Percentiles rank a stretch among this genome's conserved stretches.
phyloP scores from a whole-genome alignment of 805 yeast species.

The Suhomyces kilbournensis region DNA sequence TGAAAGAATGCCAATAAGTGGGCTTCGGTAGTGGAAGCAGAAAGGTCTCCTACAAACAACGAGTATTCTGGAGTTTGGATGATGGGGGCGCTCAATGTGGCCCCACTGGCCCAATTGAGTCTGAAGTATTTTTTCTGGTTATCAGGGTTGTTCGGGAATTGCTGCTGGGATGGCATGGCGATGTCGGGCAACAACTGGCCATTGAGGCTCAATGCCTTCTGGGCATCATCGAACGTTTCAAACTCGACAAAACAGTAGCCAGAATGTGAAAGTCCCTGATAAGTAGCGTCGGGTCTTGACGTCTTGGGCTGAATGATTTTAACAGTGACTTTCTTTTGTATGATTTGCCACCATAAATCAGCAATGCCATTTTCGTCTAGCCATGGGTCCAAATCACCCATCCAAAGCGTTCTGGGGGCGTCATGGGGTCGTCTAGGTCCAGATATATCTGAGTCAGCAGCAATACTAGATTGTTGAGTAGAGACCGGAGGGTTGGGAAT shows the following conservation, averaged over 20 bases:
- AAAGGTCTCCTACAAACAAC: slow-evolving; percentile 77
- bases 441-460: slow-evolving; percentile 19
- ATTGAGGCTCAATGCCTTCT: slow-evolving; percentile 62
- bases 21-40: slow-evolving; percentile 78
- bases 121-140: slow-evolving; percentile 61
- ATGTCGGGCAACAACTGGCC: slow-evolving; percentile 63
- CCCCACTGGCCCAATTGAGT: slow-evolving; percentile 83
- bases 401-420: slow-evolving; percentile 78
- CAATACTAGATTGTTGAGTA: slow-evolving; percentile 34
- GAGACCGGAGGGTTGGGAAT: slow-evolving; percentile 43
- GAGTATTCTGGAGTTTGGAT: slow-evolving; percentile 75
- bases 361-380: slow-evolving; percentile 59
- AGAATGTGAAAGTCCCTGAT: slow-evolving; percentile 30
- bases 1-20: slow-evolving; percentile 72
- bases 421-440: slow-evolving; percentile 13
- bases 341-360: slow-evolving; percentile 56
- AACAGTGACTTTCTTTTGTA: slow-evolving; percentile 57
- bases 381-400: slow-evolving; percentile 85
- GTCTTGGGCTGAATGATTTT: slow-evolving; percentile 57
- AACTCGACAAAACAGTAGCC: slow-evolving; percentile 83
- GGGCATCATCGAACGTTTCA: slow-evolving; percentile 64
- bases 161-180: slow-evolving; percentile 44
- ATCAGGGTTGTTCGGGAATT: slow-evolving; percentile 40
- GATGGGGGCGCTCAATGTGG: slow-evolving; percentile 67
- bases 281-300: slow-evolving; percentile 19